Evolutionary conservation across 2,329 filamentous ascomycete genomes (phyloP), one percentile per base, ranked within the genome.

Genomic region (Scedosporium dehoogii): DNA sequence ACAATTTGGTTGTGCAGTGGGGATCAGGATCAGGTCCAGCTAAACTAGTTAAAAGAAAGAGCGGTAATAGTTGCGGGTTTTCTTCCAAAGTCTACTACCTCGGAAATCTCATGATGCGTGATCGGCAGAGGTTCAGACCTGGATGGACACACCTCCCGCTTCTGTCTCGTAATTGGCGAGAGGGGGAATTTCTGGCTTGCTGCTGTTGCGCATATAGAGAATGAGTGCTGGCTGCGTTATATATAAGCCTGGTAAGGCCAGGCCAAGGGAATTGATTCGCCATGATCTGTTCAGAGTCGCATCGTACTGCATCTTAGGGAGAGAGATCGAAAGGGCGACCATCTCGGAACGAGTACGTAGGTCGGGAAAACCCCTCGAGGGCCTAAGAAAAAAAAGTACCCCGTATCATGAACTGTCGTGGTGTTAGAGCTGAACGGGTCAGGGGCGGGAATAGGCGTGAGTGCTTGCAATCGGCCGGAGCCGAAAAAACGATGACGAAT

Each of bases 91-190:
- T n/a, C n/a, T n/a, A n/a, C n/a, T 33, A 33, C 25, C 21, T 16
- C 7, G 6, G 38, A 60, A 53, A 16, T 60, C 58, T 60, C 58
- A 44, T 60, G 58, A 60, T 60, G 42, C 1, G 42, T n/a, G 58
- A 60, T 60, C 58, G 44, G 44, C 58, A 18, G n/a, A 33, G 42
- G 44, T n/a, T 59, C 42, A 27, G 14, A 53, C 42, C 48, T 18
- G 42, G 41, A 53, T 53, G 48, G 48, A 53, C 48, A 53, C 48
- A 18, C 21, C 48, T 53, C 48, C 10, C 21, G n/a, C 48, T 25
- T 18, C 21, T 12, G 48, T 53, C 10, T 53, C 48, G n/a, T 53
- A 25, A 21, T 53, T 53, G 48, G 48, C 48, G 21, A 9, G 48
- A 53, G 5, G 25, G 48, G 7, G 29, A 9, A 33, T 33, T 7